Percentiles rank a stretch among this genome's conserved stretches.
These are phyloP conservation scores for Kalanchoe fedtschenkoi DNA, from an alignment of 164 flowering plant genomes.

Conservation along the genomic window DNA sequence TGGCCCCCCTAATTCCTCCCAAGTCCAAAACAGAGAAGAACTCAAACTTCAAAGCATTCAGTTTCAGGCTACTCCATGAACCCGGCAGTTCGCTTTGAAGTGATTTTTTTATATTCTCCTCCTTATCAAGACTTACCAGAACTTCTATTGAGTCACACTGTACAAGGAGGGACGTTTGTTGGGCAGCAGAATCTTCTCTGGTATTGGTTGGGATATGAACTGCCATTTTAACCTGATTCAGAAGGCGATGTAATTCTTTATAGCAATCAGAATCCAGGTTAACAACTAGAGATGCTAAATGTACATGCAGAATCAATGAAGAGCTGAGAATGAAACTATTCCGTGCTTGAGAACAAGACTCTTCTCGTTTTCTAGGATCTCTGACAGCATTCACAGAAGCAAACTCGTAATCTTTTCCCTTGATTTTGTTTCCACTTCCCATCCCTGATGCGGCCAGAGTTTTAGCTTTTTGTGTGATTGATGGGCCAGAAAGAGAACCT, in stretches of 20 bases:
- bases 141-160: constrained; percentile 56
- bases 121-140: constrained; percentile 28
- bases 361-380: constrained; percentile 25
- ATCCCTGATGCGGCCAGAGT: constrained; percentile 45
- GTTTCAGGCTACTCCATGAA: constrained; percentile 45
- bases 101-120: constrained; percentile 25
- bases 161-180: constrained; percentile 57
- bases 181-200: constrained; percentile 16
- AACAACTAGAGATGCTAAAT: constrained; percentile 32
- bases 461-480: constrained; percentile 55
- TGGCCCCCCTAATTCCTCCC: constrained; percentile 53
- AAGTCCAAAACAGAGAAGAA: constrained; percentile 61
- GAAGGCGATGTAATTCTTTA: constrained; percentile 25
- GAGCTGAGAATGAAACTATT: constrained; percentile 69
- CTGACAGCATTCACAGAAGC: constrained; percentile 45
- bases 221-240: constrained; percentile 37
- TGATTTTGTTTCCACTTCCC: constrained; percentile 23
- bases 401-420: constrained; percentile 51
- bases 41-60: constrained; percentile 52
- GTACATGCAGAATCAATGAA: constrained; percentile 34
- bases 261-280: constrained; percentile 39
- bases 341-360: constrained; percentile 29
- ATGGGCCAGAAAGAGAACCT: constrained; percentile 54
- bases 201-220: constrained; percentile 13
- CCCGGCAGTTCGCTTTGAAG: constrained; percentile 79